Conservation (phyloP, 352 stramenopile genomes). For the Pythium periplocum region DNA sequence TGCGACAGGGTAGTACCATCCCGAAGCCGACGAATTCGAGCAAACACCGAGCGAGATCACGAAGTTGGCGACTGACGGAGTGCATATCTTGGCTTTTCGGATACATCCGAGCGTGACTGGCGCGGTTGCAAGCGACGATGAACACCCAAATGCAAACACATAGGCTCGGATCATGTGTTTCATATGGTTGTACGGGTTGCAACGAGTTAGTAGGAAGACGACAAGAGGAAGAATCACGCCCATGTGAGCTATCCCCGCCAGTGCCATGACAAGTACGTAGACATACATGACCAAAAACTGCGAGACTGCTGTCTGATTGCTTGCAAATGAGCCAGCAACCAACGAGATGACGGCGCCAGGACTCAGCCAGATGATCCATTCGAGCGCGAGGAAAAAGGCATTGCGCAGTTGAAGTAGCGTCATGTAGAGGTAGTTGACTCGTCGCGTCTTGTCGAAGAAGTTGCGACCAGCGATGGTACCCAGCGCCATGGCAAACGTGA, state of each 20-base stretch:
- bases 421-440: conserved; percentile 66
- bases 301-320: conserved; percentile 28
- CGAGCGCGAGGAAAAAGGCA: conserved; percentile 62
- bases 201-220: conserved; percentile 59
- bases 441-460: conserved; percentile 55
- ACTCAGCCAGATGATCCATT: conserved; percentile 65
- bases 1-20: conserved; percentile 58
- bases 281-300: conserved; percentile 46
- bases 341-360: conserved; percentile 61
- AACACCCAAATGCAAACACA: conserved; percentile 56
- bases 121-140: conserved; percentile 65
- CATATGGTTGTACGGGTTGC: conserved; percentile 73
- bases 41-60: conserved; percentile 64
- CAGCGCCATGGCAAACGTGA: conserved; percentile 68
- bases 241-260: conserved; percentile 32
- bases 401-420: conserved; percentile 62
- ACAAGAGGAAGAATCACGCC: conserved; percentile 52
- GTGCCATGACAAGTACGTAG: conserved; percentile 37
- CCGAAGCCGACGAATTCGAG: conserved; percentile 49
- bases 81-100: conserved; percentile 55
- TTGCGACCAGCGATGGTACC: conserved; percentile 47
- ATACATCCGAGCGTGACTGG: conserved; percentile 62
- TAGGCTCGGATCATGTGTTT: conserved; percentile 57
- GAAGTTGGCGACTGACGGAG: conserved; percentile 70
- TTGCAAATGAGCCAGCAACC: conserved; percentile 52